These are phyloP conservation scores for Aspergillus vadensis DNA, from an alignment of 2,329 filamentous ascomycete species.

Conservation along the genomic window DNA sequence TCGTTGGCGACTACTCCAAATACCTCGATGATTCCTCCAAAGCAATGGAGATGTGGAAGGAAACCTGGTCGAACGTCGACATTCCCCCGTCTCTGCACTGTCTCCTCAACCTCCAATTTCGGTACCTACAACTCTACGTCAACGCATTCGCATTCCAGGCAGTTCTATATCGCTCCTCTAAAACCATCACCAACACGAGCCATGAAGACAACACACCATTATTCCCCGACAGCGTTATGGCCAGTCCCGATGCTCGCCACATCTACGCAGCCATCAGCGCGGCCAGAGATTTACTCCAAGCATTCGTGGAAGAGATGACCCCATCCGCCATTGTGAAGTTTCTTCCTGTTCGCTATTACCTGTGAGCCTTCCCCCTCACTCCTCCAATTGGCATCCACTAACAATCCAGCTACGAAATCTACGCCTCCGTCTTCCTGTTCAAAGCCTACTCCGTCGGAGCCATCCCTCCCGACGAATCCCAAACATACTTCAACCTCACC, in stretches of 20 bases:
- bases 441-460: slow-evolving; percentile 15
- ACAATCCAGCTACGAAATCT: slow-evolving; percentile 12
- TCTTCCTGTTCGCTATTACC: slow-evolving; percentile 16
- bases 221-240: slow-evolving; percentile 22
- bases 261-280: slow-evolving; percentile 20
- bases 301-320: slow-evolving; percentile 7
- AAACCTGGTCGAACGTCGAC: background rate
- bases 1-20: slow-evolving; percentile 6
- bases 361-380: background rate
- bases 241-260: slow-evolving; percentile 19
- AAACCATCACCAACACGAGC: background rate
- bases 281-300: slow-evolving; percentile 15
- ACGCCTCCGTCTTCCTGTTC: slow-evolving; percentile 18
- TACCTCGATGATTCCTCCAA: slow-evolving; percentile 7
- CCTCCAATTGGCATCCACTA: background rate
- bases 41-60: slow-evolving; percentile 8
- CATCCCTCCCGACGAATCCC: background rate
- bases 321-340: slow-evolving; percentile 9
- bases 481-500: slow-evolving; percentile 3
- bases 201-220: background rate
- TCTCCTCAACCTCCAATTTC: background rate
- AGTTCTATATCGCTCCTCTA: slow-evolving; percentile 10
- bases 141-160: slow-evolving; percentile 22
- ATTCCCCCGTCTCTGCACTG: background rate
- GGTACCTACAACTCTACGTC: slow-evolving; percentile 19